Evolutionary conservation across 805 yeast genomes (phyloP).

Genomic region (Suhomyces xylopsoci): DNA sequence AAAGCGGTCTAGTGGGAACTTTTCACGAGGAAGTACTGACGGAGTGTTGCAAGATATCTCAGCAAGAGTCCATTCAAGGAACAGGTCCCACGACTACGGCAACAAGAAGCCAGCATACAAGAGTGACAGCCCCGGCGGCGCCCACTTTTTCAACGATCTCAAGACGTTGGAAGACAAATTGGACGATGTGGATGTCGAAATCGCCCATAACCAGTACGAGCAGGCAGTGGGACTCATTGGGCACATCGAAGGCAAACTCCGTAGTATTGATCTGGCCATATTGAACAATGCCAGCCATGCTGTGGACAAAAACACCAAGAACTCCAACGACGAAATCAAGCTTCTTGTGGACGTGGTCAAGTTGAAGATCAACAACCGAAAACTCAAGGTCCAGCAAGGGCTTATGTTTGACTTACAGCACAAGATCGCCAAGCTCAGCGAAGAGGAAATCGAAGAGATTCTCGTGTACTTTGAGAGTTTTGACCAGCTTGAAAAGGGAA

Average conservation of each 20-base stretch:
- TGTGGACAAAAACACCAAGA: constrained; percentile 9
- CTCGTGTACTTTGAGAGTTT: constrained; percentile 36
- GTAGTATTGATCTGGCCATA: constrained; percentile 26
- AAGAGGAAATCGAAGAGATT: constrained; percentile 30
- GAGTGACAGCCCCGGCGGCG: constrained; percentile 14
- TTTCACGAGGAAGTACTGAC: constrained; percentile 31
- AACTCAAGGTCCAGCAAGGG: constrained; percentile 33
- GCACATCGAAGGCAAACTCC: constrained; percentile 34
- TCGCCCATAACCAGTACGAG: constrained; percentile 57
- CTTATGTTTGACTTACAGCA: constrained; percentile 37
- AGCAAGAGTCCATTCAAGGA: constrained; percentile 58
- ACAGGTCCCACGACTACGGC: constrained; percentile 48
- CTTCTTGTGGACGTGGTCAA: constrained; percentile 40
- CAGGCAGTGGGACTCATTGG: constrained; percentile 42
- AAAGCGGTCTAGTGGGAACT: constrained; percentile 22
- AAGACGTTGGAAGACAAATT: constrained; percentile 56
- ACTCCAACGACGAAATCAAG: constrained; percentile 22
- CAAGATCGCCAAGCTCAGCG: constrained; percentile 28
- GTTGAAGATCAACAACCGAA: constrained; percentile 38
- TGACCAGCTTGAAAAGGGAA: constrained; percentile 35
- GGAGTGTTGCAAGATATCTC: constrained; percentile 56
- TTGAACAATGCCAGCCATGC: constrained; percentile 7
- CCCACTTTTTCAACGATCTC: constrained; percentile 43
- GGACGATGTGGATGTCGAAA: constrained; percentile 66
- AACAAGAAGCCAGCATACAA: constrained; percentile 10